Evolutionary conservation across 2,329 filamentous ascomycete species (phyloP).

Genomic region (Penicillium brasilianum): DNA sequence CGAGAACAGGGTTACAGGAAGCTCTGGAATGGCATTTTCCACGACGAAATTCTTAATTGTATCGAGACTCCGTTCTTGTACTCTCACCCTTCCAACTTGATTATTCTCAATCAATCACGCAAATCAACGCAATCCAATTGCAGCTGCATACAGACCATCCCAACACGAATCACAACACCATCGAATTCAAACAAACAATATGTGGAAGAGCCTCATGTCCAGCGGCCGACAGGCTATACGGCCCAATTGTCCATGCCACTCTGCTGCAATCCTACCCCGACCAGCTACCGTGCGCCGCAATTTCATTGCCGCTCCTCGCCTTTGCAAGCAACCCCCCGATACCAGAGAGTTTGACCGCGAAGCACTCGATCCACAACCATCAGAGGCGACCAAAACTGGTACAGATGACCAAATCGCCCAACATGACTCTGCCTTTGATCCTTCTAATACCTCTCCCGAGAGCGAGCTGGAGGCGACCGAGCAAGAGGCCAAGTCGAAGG

Average conservation of each 20-base stretch:
- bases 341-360: slow-evolving; percentile 56
- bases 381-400: slow-evolving; percentile 71
- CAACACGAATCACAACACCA: neutral
- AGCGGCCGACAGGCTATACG: slow-evolving; percentile 22
- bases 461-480: slow-evolving; percentile 47
- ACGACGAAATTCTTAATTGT: neutral
- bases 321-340: slow-evolving; percentile 17
- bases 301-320: slow-evolving; percentile 16
- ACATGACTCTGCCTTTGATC: slow-evolving; percentile 71
- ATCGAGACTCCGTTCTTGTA: neutral
- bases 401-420: slow-evolving; percentile 65
- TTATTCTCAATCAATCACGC: neutral
- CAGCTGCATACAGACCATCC: neutral
- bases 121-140: neutral
- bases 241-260: slow-evolving; percentile 7
- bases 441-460: slow-evolving; percentile 70
- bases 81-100: neutral
- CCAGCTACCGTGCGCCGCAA: slow-evolving; percentile 3
- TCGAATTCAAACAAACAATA: slow-evolving; percentile 12
- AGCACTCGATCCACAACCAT: slow-evolving; percentile 66
- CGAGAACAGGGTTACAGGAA: slow-evolving; percentile 19
- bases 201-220: slow-evolving; percentile 31
- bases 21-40: neutral
- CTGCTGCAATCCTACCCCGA: neutral
- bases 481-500: slow-evolving; percentile 48